Evolutionary conservation across 495 filamentous ascomycete genomes (phyloP).

Genomic region (Neurospora sp.): DNA sequence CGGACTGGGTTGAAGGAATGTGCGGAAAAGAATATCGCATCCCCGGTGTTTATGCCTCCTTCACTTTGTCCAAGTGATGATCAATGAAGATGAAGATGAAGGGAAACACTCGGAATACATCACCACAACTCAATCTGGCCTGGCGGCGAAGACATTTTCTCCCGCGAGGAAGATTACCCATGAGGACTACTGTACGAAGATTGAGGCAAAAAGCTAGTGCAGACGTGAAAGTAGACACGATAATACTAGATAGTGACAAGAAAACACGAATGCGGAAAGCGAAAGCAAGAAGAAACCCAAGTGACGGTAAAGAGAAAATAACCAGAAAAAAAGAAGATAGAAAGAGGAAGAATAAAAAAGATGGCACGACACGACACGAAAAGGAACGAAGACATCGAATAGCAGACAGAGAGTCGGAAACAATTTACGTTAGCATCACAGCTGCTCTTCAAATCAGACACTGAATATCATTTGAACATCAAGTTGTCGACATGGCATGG

Average conservation of each 20-base stretch:
- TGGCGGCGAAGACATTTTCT: background rate
- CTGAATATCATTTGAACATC: too few relatives aligned
- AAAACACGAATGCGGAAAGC: too few relatives aligned
- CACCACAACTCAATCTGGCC: accelerated
- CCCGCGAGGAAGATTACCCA: background rate
- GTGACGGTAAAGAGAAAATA: background rate
- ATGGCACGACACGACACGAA: background rate
- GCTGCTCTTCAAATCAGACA: background rate
- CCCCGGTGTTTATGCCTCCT: background rate
- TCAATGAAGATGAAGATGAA: background rate
- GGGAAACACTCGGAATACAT: accelerated
- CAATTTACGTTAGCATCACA: background rate
- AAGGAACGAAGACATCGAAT: background rate
- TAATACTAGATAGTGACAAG: too few relatives aligned
- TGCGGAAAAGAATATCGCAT: background rate
- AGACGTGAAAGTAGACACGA: too few relatives aligned
- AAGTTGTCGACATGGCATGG: too few relatives aligned
- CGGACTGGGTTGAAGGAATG: background rate
- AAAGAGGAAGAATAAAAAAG: background rate
- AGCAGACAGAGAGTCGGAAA: background rate
- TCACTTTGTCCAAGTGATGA: background rate
- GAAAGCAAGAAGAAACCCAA: too few relatives aligned
- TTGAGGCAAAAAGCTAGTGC: background rate
- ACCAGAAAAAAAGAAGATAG: background rate
- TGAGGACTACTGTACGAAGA: background rate